Conservation (phyloP, 352 stramenopile genomes). For the Globisporangium abappressorium region DNA sequence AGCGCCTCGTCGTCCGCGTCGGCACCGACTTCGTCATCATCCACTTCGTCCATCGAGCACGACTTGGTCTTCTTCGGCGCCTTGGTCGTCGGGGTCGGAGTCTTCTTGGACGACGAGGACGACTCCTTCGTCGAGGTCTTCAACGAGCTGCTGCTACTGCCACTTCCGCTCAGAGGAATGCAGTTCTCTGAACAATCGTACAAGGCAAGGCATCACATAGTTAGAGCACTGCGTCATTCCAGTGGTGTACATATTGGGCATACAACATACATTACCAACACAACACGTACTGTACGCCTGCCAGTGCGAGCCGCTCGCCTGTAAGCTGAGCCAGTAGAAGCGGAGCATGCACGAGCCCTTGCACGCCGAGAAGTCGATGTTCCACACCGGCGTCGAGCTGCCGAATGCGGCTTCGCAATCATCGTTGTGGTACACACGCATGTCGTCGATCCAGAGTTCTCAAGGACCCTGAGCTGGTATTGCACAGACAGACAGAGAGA, state of each 20-base stretch:
- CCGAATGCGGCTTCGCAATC: conserved; percentile 29
- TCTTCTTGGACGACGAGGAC: not conserved
- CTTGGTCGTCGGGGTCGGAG: not conserved
- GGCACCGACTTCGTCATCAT: not conserved
- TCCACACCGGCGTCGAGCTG: conserved; percentile 22
- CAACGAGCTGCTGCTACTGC: not conserved
- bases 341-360: conserved; percentile 32
- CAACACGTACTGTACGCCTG: conserved; percentile 41
- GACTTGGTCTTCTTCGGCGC: not conserved
- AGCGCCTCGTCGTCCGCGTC: not conserved
- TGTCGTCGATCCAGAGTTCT: conserved; percentile 47
- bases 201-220: not conserved
- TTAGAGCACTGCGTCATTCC: not conserved
- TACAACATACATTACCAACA: not conserved
- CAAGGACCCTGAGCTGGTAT: conserved; percentile 23
- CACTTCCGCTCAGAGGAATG: not conserved
- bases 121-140: not conserved
- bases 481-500: too few species aligned
- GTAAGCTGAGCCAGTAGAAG: conserved; percentile 49
- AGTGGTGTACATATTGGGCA: not conserved
- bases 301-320: conserved; percentile 27
- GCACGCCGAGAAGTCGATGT: conserved; percentile 40
- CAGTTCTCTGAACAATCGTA: conserved; percentile 1
- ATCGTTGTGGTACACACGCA: conserved; percentile 29
- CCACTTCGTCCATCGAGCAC: conserved; percentile 1